These are phyloP conservation scores for Exophiala sideris DNA, from an alignment of 2,329 filamentous ascomycete genomes.

Conservation along the genomic window DNA sequence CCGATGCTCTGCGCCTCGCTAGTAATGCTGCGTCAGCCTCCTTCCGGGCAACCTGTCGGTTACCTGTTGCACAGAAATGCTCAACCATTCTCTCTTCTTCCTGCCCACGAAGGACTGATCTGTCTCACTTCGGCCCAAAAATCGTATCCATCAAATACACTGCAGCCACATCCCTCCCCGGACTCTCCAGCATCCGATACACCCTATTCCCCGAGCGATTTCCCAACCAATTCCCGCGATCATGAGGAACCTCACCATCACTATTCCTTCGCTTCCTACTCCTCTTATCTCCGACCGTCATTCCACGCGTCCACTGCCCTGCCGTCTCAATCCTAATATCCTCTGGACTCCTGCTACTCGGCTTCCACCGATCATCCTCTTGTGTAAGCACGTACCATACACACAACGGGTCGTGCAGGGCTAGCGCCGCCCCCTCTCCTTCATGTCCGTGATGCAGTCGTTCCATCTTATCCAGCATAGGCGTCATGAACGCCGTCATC, in stretches of 20 bases:
- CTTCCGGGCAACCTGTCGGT: too few species aligned
- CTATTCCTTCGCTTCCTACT: constrained; percentile 42
- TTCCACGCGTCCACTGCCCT: constrained; percentile 92
- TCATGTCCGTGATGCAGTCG: constrained; percentile 55
- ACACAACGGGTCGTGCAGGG: constrained; percentile 73
- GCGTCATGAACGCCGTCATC: constrained; percentile 68
- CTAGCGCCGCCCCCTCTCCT: constrained; percentile 54
- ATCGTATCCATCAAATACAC: constrained; percentile 14
- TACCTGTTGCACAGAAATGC: too few species aligned
- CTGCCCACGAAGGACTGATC: not conserved
- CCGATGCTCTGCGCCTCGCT: too few species aligned
- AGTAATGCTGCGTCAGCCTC: too few species aligned
- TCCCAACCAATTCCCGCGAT: constrained; percentile 75
- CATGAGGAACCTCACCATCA: constrained; percentile 61
- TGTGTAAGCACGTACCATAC: constrained; percentile 72
- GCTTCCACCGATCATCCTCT: constrained; percentile 36
- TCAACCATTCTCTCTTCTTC: too few species aligned
- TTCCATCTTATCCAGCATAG: constrained; percentile 67
- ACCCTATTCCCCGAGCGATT: constrained; percentile 73
- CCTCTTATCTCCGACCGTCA: constrained; percentile 80
- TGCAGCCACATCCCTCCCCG: constrained; percentile 15
- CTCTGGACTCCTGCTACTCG: constrained; percentile 57
- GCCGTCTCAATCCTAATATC: constrained; percentile 86
- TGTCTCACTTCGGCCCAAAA: constrained; percentile 5
- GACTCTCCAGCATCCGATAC: constrained; percentile 63